Conservation (phyloP, 2,329 filamentous ascomycete species). For the Colletotrichum paranaense region DNA sequence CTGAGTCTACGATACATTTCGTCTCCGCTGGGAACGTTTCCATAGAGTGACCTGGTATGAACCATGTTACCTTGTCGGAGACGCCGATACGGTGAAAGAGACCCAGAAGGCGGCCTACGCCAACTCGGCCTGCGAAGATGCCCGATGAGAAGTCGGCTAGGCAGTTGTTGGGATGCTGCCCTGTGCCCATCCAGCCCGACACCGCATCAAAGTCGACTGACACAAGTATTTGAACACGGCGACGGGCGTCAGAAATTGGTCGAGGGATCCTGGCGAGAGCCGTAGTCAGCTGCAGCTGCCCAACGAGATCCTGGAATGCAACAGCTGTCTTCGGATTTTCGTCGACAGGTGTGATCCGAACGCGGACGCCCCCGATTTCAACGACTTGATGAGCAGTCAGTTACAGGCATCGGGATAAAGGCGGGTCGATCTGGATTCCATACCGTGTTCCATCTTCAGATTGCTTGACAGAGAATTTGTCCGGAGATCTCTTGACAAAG, state of each 20-base stretch:
- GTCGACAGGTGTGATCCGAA: not conserved
- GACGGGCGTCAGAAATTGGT: slow-evolving; percentile 1
- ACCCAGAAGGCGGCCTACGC: slow-evolving; percentile 60
- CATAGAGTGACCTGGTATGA: slow-evolving; percentile 61
- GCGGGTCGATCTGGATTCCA: not conserved
- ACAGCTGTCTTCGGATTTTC: not conserved
- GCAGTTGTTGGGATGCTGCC: slow-evolving; percentile 59
- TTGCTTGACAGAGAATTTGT: not conserved
- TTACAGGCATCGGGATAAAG: not conserved
- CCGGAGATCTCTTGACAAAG: not conserved
- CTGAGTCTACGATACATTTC: slow-evolving; percentile 52
- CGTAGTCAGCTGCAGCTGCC: not conserved
- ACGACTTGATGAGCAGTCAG: not conserved
- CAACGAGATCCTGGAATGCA: not conserved
- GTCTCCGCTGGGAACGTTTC: slow-evolving; percentile 59
- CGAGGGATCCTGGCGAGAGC: not conserved
- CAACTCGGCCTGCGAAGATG: slow-evolving; percentile 61
- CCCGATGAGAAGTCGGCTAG: slow-evolving; percentile 61
- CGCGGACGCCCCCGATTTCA: slow-evolving; percentile 13
- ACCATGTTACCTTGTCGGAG: slow-evolving; percentile 61
- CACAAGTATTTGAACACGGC: slow-evolving; percentile 42
- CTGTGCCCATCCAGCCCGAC: slow-evolving; percentile 64
- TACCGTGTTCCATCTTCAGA: not conserved
- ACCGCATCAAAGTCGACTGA: slow-evolving; percentile 64
- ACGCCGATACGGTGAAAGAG: slow-evolving; percentile 56